Base-by-base conservation (phyloP, 1,284 basidiomycete species). In the Grifola frondosa region DNA sequence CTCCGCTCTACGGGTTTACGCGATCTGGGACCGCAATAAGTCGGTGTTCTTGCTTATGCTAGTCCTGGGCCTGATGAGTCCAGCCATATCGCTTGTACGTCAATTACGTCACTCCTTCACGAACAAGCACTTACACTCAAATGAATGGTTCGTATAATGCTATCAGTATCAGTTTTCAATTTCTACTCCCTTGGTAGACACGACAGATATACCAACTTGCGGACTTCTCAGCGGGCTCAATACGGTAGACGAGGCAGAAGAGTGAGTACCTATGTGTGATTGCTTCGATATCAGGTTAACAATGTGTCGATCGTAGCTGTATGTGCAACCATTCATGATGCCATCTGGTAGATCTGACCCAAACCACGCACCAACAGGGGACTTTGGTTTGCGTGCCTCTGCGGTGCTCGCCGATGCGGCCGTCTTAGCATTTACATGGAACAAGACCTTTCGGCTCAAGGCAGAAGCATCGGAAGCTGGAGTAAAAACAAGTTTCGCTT, bases 1-100 rank as follows among this genome's bases (percentile, higher is more conserved):
- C 38, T 41, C 47, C 8, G 47, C 42, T 4, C 37, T 42, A 10
- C 34, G 47, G 11, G 42, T 42, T 4, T 44, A 44, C 25, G 47
- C 47, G 15, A 4, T 49, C 23, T 49, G 16, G 5, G 29, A 19
- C 9, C 38, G 32, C 12, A 32, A 32, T 4, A 16, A 6, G 10
- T 16, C 19, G 2, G 12, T 42, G 6, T 30, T 44, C 24, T 20
- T 33, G 4, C 5, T 38, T 5, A 30, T 36, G 3, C 23, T 49
- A 6, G 12, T 25, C 13, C 15, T 49, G 6, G 47, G 42, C 7
- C 29, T 35, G 5, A 24, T 41, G 1, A 44, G 44, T 25, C 38
- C 47, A 9, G n/a, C 35, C 3, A 38, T 46, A 10, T 23, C 16
- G 5, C 21, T 46, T 21, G 45, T 42, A 17, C 19, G 44, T 29